phyloP scores from a whole-genome alignment of 345 rosid species.

The Jatropha curcas region DNA sequence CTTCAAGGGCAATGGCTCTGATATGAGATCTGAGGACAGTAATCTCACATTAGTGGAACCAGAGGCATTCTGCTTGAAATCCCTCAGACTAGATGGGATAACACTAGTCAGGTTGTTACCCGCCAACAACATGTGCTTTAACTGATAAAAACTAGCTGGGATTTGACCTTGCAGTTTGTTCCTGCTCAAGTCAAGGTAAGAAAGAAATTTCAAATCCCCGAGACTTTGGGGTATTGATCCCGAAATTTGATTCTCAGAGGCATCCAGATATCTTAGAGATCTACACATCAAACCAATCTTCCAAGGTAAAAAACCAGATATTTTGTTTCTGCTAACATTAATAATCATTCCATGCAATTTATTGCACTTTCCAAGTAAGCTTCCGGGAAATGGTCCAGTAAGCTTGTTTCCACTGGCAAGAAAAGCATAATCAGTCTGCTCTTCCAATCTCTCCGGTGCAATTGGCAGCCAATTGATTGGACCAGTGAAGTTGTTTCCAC shows the following conservation, averaged over 20 bases:
- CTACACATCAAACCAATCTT: slow-evolving; percentile 28
- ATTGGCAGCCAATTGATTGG: slow-evolving; percentile 25
- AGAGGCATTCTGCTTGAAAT: slow-evolving; percentile 4
- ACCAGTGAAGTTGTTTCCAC: slow-evolving; percentile 30
- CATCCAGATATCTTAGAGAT: slow-evolving; percentile 34
- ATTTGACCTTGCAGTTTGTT: slow-evolving; percentile 30
- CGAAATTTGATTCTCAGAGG: slow-evolving; percentile 24
- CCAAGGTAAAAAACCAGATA: slow-evolving; percentile 25
- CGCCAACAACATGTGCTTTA: slow-evolving; percentile 26
- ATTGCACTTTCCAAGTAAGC: slow-evolving; percentile 24
- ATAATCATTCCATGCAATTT: slow-evolving; percentile 28
- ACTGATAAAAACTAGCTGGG: slow-evolving; percentile 21
- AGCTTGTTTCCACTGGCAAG: slow-evolving; percentile 36
- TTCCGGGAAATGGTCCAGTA: slow-evolving; percentile 22
- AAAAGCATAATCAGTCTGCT: slow-evolving; percentile 28
- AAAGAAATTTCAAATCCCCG: slow-evolving; percentile 30
- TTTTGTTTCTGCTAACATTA: slow-evolving; percentile 27
- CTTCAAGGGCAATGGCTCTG: slow-evolving; percentile 1
- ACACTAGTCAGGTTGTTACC: slow-evolving; percentile 28
- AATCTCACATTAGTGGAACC: slow-evolving; percentile 9
- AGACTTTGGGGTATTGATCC: slow-evolving; percentile 30
- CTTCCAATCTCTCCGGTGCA: slow-evolving; percentile 20
- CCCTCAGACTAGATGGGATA: slow-evolving; percentile 16
- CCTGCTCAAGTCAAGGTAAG: slow-evolving; percentile 28
- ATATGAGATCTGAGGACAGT: slow-evolving; percentile 12